These are phyloP conservation scores for Epichloe sibirici DNA, from an alignment of 2,329 filamentous ascomycete genomes.

Conservation along the genomic window DNA sequence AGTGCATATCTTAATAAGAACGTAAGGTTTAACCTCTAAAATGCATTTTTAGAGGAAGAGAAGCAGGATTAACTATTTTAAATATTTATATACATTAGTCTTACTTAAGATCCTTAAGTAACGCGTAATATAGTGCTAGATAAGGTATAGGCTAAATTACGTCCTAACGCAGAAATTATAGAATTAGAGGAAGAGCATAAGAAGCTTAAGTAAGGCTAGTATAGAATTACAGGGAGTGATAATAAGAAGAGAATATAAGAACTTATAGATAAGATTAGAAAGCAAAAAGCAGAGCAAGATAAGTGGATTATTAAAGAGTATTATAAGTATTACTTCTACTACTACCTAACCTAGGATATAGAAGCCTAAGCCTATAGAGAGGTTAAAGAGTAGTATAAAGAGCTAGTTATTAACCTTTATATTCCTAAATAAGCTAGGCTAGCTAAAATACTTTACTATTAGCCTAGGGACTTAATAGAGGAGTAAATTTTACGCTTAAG, in stretches of 20 bases:
- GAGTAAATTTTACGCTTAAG: constrained; percentile 7
- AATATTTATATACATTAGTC: constrained; percentile 10
- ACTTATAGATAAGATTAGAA: constrained; percentile 13
- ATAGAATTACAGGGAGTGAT: constrained; percentile 11
- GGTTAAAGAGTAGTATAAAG: constrained; percentile 11
- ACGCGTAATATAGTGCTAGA: constrained; percentile 17
- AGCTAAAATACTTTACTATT: constrained; percentile 10
- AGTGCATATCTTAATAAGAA: constrained; percentile 17
- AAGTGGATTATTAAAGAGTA: constrained; percentile 14
- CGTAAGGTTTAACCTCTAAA: constrained; percentile 17
- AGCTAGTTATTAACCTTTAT: constrained; percentile 10
- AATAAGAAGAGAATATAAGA: constrained; percentile 13
- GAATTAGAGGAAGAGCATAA: constrained; percentile 10
- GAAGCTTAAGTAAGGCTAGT: constrained; percentile 15
- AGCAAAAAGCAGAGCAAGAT: constrained; percentile 9
- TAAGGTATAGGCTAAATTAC: constrained; percentile 15
- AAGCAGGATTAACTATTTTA: constrained; percentile 8
- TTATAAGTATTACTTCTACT: background rate
- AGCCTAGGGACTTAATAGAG: constrained; percentile 8
- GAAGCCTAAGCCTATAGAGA: constrained; percentile 5
- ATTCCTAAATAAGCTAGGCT: constrained; percentile 11
- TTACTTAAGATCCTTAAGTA: constrained; percentile 16
- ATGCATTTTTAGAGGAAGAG: constrained; percentile 14
- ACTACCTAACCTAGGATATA: background rate
- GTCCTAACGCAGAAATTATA: constrained; percentile 15